Evolutionary conservation across 2,329 filamentous ascomycete genomes (phyloP), one percentile per base, ranked within the genome.

Genomic region (Beauveria sp.): DNA sequence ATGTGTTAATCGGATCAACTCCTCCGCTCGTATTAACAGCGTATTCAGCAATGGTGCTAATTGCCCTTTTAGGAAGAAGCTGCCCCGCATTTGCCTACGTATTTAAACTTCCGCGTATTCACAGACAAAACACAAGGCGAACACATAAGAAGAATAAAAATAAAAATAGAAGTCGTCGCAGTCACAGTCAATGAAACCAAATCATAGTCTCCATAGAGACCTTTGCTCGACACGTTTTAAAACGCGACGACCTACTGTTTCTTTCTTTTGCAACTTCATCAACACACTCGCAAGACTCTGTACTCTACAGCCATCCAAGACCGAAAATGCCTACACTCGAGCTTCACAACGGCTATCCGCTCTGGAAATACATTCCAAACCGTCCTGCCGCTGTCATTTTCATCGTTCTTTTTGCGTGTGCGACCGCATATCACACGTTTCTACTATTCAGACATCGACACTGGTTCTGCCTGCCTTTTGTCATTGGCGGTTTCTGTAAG

Each of bases 401-500:
- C 63, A 67, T 72, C 4, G 61, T 76, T 31, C 66, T 84, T 1
- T 83, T 83, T 66, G 59, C 66, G 22, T 51, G 75, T 9, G 66
- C 76, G 12, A 79, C 80, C 1, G 54, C 69, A 0, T 65, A 70
- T 5, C 81, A 84, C 65, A 63, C 66, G 1, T 78, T 70, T 62
- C 73, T 76, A 51, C 69, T 82, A 34, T 65, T 76, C 40, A 75
- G 72, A 34, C 75, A 75, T 26, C 70, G 75, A 42, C 78, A 75
- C 49, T 82, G 79, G 77, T 83, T 79, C 67, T 80, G 80, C 65
- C 72, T 77, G 9, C 73, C 77, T 0, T 76, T 82, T 63, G 64
- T 77, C 10, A 66, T 79, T 18, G 80, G 79, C 5, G 77, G 75
- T 5, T 52, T 75, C 9, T 77, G 79, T 80, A 73, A 59, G 79